Evolutionary conservation across 2,329 filamentous ascomycete genomes (phyloP).

Genomic region (Boeremia lycopersici): DNA sequence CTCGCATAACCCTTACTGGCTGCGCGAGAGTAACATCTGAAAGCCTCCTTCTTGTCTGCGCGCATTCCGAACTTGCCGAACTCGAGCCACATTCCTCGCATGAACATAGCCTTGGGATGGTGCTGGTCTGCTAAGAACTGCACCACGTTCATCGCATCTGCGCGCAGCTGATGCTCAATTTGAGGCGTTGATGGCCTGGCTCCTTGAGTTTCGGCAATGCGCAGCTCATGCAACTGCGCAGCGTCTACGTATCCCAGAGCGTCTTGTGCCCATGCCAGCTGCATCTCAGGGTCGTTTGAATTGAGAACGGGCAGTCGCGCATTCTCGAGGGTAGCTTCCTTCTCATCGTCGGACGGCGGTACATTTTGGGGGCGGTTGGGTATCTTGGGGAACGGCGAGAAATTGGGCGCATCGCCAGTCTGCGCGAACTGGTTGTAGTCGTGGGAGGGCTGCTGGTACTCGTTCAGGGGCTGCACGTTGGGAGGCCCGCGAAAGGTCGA

Average conservation of each 20-base stretch:
- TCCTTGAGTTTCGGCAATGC: conserved; percentile 64
- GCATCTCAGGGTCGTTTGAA: conserved; percentile 94
- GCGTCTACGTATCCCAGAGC: conserved; percentile 88
- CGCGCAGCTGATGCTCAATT: conserved; percentile 83
- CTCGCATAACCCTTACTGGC: conserved; percentile 84
- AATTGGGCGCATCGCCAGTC: conserved; percentile 69
- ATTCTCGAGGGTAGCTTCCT: conserved; percentile 86
- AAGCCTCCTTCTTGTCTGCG: conserved; percentile 93
- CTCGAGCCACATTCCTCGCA: conserved; percentile 95
- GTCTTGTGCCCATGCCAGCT: conserved; percentile 95
- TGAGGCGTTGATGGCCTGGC: conserved; percentile 78
- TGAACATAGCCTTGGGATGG: conserved; percentile 92
- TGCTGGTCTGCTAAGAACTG: conserved; percentile 87
- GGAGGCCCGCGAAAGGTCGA: conserved; percentile 46
- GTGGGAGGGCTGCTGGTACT: conserved; percentile 38
- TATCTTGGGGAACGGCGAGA: conserved; percentile 90
- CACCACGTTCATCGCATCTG: conserved; percentile 91
- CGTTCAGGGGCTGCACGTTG: conserved; percentile 38
- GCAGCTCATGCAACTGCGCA: conserved; percentile 74
- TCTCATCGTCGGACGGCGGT: conserved; percentile 90
- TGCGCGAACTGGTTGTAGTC: conserved; percentile 48
- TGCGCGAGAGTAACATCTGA: conserved; percentile 82
- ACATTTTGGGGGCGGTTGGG: conserved; percentile 81
- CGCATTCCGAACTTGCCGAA: conserved; percentile 95
- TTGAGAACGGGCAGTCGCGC: conserved; percentile 83